Conservation (phyloP, 495 filamentous ascomycete species). For the Viridothelium virens region DNA sequence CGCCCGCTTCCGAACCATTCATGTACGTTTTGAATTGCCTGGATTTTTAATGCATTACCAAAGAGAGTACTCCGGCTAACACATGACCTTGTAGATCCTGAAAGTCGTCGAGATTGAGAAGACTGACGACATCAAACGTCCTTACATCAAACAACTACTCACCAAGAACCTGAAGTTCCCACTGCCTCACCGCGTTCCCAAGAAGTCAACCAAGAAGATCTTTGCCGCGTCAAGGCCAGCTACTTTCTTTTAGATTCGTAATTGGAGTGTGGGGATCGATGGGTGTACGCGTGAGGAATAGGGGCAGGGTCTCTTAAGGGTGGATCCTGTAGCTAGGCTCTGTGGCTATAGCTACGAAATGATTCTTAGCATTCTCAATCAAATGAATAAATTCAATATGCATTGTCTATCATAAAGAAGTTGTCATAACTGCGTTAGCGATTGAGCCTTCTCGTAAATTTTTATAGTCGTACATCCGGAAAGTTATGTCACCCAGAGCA, state of each 20-base stretch:
- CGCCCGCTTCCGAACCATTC: slow-evolving; percentile 92
- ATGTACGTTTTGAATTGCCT: slow-evolving; percentile 54
- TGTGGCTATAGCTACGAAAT: background rate
- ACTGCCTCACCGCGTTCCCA: slow-evolving; percentile 87
- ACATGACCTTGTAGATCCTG: slow-evolving; percentile 61
- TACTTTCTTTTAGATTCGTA: slow-evolving; percentile 54
- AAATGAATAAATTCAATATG: background rate
- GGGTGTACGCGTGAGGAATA: too few relatives aligned
- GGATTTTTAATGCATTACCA: too few relatives aligned
- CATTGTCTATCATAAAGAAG: too few relatives aligned
- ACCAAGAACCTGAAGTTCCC: slow-evolving; percentile 94
- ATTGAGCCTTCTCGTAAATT: background rate
- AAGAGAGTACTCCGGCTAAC: background rate
- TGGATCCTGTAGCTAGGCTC: background rate
- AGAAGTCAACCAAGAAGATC: slow-evolving; percentile 71
- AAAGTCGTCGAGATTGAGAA: slow-evolving; percentile 96
- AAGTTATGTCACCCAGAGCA: too few relatives aligned
- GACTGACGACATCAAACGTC: slow-evolving; percentile 82
- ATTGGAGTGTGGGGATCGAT: background rate
- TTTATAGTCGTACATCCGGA: too few relatives aligned
- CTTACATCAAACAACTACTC: slow-evolving; percentile 98
- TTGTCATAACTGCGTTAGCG: too few relatives aligned
- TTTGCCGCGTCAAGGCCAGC: slow-evolving; percentile 85
- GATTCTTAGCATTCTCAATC: background rate
- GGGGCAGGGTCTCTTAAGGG: background rate